Evolutionary conservation across 73 alveolate genomes (phyloP).

Genomic region (Durusdinium trenchii): DNA sequence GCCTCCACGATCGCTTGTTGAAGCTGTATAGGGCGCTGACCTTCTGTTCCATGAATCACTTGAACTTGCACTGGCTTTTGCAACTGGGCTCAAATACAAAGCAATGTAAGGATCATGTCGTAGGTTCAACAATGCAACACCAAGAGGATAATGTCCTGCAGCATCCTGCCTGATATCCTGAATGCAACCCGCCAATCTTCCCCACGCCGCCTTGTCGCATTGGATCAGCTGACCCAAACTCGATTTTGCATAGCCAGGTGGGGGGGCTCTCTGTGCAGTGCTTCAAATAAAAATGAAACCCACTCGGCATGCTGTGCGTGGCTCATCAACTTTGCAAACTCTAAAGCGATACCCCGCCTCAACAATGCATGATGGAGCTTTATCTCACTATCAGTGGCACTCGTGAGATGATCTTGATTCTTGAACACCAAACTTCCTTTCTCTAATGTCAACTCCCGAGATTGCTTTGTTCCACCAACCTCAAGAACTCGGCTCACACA

Average conservation of each 20-base stretch:
- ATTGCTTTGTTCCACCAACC: background rate
- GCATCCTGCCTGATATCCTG: too few species aligned
- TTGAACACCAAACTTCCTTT: background rate
- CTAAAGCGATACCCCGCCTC: background rate
- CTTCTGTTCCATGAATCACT: too few species aligned
- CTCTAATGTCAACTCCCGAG: background rate
- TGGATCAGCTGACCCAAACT: background rate
- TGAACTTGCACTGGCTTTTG: background rate
- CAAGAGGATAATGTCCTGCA: background rate
- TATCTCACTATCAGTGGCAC: background rate
- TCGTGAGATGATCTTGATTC: background rate
- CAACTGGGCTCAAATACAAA: background rate
- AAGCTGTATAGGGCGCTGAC: background rate
- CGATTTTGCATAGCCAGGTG: background rate
- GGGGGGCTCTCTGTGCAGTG: background rate
- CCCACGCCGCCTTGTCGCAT: conserved; percentile 18
- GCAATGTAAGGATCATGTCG: background rate
- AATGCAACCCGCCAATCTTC: background rate
- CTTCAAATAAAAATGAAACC: background rate
- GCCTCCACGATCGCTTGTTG: background rate
- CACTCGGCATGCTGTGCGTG: background rate
- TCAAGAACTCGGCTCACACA: background rate
- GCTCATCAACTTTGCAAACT: background rate
- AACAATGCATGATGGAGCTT: background rate
- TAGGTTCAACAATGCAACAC: background rate